A percentile compares a stretch with the other conserved stretches of the same genome.
Conservation (phyloP, 257 asterid genomes). For the Przewalskia tangutica region DNA sequence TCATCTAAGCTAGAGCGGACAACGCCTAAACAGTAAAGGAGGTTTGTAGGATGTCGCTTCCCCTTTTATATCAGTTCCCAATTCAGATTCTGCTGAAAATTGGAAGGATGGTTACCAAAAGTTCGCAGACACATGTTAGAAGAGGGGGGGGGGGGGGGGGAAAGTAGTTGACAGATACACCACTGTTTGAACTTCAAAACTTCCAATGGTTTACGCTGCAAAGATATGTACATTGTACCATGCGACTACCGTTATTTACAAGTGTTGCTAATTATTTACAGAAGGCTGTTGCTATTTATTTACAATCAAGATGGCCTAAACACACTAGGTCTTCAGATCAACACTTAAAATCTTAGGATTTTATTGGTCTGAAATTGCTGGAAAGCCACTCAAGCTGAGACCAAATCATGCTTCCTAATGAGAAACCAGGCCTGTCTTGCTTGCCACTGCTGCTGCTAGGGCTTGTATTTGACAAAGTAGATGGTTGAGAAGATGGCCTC, state of each 20-base stretch:
- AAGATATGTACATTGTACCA: background rate
- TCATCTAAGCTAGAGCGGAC: background rate
- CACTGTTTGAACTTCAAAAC: background rate
- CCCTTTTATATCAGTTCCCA: background rate
- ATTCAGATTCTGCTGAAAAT: background rate
- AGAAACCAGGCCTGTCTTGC: conserved; percentile 33
- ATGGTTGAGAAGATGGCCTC: conserved; percentile 1
- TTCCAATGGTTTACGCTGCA: background rate
- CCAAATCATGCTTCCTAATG: conserved; percentile 64
- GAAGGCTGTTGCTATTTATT: background rate
- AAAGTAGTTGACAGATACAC: background rate
- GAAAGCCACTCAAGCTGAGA: conserved; percentile 63
- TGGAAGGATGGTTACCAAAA: background rate
- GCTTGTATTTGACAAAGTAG: conserved; percentile 1
- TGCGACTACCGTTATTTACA: background rate
- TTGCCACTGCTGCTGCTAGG: conserved; percentile 11
- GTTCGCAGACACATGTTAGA: background rate
- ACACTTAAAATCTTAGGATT: conserved; percentile 18
- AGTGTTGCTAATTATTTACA: conserved; percentile 2
- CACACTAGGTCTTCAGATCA: background rate
- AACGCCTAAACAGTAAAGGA: background rate
- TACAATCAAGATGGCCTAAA: conserved; percentile 1
- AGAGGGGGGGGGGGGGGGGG: background rate
- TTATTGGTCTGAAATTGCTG: conserved; percentile 47
- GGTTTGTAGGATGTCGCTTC: background rate